Evolutionary conservation across 2,329 filamentous ascomycete genomes (phyloP), one percentile per base, ranked within the genome.

Genomic region (Venturia effusa): DNA sequence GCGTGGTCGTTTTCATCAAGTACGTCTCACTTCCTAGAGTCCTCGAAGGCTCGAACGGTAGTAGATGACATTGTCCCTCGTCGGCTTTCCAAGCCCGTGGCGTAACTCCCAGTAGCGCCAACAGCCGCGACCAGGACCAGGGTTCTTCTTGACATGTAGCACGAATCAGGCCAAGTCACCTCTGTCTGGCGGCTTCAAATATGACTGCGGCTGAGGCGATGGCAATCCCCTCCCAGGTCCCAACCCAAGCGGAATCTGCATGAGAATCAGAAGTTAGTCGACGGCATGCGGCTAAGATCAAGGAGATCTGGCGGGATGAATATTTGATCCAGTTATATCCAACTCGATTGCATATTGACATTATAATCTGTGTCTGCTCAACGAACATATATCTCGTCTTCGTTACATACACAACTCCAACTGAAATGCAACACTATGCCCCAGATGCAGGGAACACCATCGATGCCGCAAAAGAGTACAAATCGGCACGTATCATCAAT

Each of bases 61-160:
- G 34, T 27, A 32, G 27, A 57, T 57, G 51, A 57, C 51, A 57
- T n/a, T 34, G 30, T 34, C 51, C 51, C 51, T 57, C 51, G 10
- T 57, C 51, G 51, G 51, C 51, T 32, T 34, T 30, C 45, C n/a
- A n/a, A 51, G 51, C 27, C 51, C n/a, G 51, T 34, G 51, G 27
- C 51, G 30, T 34, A 57, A n/a, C 5, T 17, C 17, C 17, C n/a
- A n/a, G 43, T 57, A 57, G 51, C 51, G 51, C 51, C 51, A 32
- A 34, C 30, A 57, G 51, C 30, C 34, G n/a, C n/a, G n/a, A n/a
- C 51, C 27, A 19, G 19, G 27, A 57, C 51, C 51, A 57, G 51
- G 51, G 51, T 57, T 57, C 51, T 34, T 34, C 51, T 57, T 57
- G 10, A n/a, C 51, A 57, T 57, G 27, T 57, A 57, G 27, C 51